Conservation (phyloP, 176 grass and related monocot species). For the Cenchrus americanus region DNA sequence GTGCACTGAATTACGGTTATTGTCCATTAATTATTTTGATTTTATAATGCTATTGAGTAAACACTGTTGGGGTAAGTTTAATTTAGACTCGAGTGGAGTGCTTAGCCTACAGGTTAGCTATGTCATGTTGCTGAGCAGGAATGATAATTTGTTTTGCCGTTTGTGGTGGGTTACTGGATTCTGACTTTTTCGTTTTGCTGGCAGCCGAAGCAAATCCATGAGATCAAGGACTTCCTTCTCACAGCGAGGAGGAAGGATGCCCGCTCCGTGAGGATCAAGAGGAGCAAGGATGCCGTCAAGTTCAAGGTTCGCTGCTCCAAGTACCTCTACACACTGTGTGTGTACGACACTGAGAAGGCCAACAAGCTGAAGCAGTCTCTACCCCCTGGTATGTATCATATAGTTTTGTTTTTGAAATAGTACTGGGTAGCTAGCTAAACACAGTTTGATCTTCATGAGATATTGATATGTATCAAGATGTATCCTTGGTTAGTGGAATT, state of each 20-base stretch:
- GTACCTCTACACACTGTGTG: slow-evolving; percentile 80
- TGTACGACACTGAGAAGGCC: slow-evolving; percentile 69
- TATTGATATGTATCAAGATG: not conserved
- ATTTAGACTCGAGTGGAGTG: not conserved
- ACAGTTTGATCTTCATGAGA: not conserved
- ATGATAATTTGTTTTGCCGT: not conserved
- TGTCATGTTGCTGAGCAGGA: not conserved
- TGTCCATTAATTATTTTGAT: not conserved
- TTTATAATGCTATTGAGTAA: not conserved
- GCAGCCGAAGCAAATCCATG: slow-evolving; percentile 83
- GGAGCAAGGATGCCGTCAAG: slow-evolving; percentile 74
- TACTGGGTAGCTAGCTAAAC: not conserved
- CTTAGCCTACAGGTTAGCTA: not conserved
- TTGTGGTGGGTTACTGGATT: not conserved
- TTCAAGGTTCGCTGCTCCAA: slow-evolving; percentile 83
- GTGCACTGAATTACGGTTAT: not conserved
- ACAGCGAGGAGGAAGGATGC: slow-evolving; percentile 81
- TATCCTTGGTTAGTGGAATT: not conserved
- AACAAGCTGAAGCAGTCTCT: slow-evolving; percentile 84
- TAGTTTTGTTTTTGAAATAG: too few relatives aligned
- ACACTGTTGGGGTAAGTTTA: not conserved
- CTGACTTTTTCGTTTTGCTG: not conserved
- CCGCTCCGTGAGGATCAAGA: slow-evolving; percentile 78
- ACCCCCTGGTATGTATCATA: slow-evolving; percentile 50
- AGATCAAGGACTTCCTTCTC: slow-evolving; percentile 91